These are phyloP conservation scores for Saccharomyces paradoxus DNA, from an alignment of 805 yeast species.

Conservation along the genomic window DNA sequence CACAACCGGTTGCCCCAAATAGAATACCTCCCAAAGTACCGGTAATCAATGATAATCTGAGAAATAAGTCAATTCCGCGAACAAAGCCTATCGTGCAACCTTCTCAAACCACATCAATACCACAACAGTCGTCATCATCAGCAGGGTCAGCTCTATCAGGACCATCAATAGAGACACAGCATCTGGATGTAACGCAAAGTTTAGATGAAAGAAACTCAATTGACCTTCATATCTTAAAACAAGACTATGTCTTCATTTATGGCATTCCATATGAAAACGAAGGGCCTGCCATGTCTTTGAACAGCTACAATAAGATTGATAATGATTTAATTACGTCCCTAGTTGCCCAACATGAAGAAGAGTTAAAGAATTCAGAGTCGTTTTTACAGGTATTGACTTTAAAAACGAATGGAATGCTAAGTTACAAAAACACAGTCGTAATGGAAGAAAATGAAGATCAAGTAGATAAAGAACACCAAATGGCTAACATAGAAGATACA, in stretches of 20 bases:
- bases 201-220: background rate
- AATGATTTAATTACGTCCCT: constrained; percentile 20
- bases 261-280: constrained; percentile 20
- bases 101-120: background rate
- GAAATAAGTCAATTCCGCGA: background rate
- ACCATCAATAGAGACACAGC: background rate
- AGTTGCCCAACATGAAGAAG: constrained; percentile 11
- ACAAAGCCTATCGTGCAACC: background rate
- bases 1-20: background rate
- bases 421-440: constrained; percentile 9
- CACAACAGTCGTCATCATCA: background rate
- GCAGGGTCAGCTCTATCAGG: background rate
- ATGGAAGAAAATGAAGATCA: background rate
- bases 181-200: background rate
- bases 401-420: constrained; percentile 14
- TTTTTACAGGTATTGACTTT: constrained; percentile 15
- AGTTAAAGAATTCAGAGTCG: constrained; percentile 6
- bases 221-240: constrained; percentile 15
- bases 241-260: constrained; percentile 20
- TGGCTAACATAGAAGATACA: constrained; percentile 32
- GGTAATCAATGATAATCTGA: background rate
- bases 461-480: constrained; percentile 1
- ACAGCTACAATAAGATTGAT: constrained; percentile 18
- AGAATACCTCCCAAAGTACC: background rate
- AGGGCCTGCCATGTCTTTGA: constrained; percentile 23